A percentile compares a stretch with the other conserved stretches of the same genome.
These are phyloP conservation scores for Trichoderma sp. DNA, from an alignment of 2,329 filamentous ascomycete genomes.

Conservation along the genomic window DNA sequence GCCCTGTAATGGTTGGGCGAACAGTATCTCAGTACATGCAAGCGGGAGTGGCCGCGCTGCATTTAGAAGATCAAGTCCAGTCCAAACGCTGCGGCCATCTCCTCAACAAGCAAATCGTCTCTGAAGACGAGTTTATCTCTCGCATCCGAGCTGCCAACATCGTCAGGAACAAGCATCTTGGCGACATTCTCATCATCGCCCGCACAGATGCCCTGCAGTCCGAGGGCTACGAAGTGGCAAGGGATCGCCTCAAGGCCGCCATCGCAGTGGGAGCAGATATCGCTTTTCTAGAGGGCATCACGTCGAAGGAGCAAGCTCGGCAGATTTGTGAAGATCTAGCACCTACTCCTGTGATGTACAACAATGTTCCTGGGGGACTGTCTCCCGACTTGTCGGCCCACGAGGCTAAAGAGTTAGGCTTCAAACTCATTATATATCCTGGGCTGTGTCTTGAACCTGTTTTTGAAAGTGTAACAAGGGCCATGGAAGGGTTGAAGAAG, in stretches of 20 bases:
- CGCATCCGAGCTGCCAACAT: constrained; percentile 56
- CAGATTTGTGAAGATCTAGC: constrained; percentile 46
- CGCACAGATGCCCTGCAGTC: constrained; percentile 60
- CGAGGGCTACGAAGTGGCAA: constrained; percentile 56
- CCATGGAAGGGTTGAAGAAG: background rate
- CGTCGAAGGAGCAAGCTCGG: constrained; percentile 48
- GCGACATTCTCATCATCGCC: constrained; percentile 63
- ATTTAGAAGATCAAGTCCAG: constrained; percentile 63
- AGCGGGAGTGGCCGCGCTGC: constrained; percentile 56
- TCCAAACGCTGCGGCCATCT: constrained; percentile 67
- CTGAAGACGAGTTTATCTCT: constrained; percentile 47
- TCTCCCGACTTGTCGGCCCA: constrained; percentile 52
- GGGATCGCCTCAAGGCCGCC: constrained; percentile 50
- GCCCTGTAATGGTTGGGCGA: constrained; percentile 50
- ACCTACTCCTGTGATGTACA: constrained; percentile 52
- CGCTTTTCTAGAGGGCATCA: constrained; percentile 59
- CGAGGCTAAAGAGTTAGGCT: constrained; percentile 56
- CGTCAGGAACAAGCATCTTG: constrained; percentile 37
- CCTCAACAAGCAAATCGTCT: constrained; percentile 58
- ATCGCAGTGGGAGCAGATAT: constrained; percentile 57
- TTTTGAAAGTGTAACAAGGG: background rate
- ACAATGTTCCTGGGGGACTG: constrained; percentile 56
- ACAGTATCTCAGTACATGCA: constrained; percentile 53
- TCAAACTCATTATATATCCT: constrained; percentile 58
- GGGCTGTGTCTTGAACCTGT: constrained; percentile 1